phyloP scores from a whole-genome alignment of 345 rosid species.

The Salix koriyanagi region DNA sequence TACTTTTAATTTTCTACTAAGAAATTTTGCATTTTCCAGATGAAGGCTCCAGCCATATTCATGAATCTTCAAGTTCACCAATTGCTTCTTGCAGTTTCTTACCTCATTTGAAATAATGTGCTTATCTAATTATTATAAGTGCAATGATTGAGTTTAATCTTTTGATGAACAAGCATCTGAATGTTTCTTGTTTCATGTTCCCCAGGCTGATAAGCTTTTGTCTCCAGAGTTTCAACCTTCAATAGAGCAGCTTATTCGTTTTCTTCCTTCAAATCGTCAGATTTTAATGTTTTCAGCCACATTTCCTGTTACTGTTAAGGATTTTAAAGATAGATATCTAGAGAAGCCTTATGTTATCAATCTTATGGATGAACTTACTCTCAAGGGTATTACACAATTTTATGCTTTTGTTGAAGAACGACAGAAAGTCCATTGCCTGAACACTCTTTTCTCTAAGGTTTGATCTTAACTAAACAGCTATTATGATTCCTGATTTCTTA shows the following conservation, averaged over 20 bases:
- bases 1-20: neutral
- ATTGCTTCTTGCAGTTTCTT: neutral
- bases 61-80: neutral
- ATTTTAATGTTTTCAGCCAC: conserved; percentile 98
- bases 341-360: conserved; percentile 83
- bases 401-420: conserved; percentile 99
- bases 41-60: neutral
- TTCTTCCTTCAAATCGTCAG: conserved; percentile 81
- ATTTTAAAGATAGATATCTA: conserved; percentile 86
- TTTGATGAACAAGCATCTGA: conserved; percentile 24
- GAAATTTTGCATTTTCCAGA: neutral
- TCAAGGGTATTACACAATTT: conserved; percentile 90
- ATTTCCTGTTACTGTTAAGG: conserved; percentile 97
- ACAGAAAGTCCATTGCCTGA: conserved; percentile 99
- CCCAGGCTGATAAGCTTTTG: conserved; percentile 95
- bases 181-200: conserved; percentile 25
- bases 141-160: neutral
- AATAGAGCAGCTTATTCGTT: conserved; percentile 80
- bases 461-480: conserved; percentile 16
- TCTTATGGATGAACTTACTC: conserved; percentile 99
- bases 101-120: neutral
- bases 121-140: neutral
- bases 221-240: conserved; percentile 99
- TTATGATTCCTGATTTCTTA: neutral
- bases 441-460: conserved; percentile 99